Base-by-base conservation (phyloP, 2,329 filamentous ascomycete species). In the Zelopaecilomyces penicillatus region DNA sequence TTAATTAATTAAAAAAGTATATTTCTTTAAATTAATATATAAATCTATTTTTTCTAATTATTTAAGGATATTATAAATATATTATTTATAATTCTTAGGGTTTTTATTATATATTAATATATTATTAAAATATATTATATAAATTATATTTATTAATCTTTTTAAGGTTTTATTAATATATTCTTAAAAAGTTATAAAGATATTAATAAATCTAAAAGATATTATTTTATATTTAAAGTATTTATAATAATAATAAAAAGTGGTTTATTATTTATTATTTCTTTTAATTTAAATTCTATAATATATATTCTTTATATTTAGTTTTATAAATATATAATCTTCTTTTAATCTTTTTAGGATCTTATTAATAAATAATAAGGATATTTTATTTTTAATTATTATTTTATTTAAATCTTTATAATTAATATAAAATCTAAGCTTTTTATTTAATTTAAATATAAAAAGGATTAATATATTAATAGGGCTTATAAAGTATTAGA, bases 191-290 rank as follows among this genome's bases (percentile, higher is more conserved):
- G 26, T 50, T 36, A 41, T 46, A 43, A 41, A 19, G 38, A 44
- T 48, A 46, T 50, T 49, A 41, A 43, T 50, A 35, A 52, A 32
- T 6, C 28, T 43, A 38, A 43, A 37, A 37, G 45, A 37, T 48
- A 51, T 51, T 29, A 49, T 38, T 36, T 45, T 30, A 42, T 51
- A 54, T 34, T 54, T 47, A 50, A 45, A 54, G 28, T 50, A 43
- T 12, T 29, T 49, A 39, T 43, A 43, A 32, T 34, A 26, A 30
- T 35, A 45, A 28, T 47, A 38, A 36, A 48, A 49, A 12, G 30
- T 27, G 33, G 36, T 47, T 27, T 52, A 49, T 26, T 51, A 50
- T 34, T 47, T 37, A 47, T 44, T 41, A 37, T 29, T 28, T 32
- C 38, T 43, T 31, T 37, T 19, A 43, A 43, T 43, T 37, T 38